Conservation (phyloP, 805 yeast species). For the Wickerhamiella slavikovae region DNA sequence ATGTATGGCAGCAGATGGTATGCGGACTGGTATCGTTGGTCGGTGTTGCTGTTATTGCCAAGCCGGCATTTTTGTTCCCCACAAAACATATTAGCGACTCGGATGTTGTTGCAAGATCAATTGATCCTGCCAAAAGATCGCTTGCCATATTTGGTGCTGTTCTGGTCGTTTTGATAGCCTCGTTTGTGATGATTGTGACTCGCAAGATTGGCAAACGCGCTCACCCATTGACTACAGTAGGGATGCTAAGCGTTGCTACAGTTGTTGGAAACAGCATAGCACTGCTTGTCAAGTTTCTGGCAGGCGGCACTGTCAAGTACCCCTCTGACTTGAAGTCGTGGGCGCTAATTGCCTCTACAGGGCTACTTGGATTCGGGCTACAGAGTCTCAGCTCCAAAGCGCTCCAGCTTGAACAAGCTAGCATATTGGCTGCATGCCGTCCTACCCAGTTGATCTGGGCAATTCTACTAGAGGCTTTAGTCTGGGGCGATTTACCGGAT, state of each 20-base stretch:
- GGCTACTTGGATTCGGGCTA: slow-evolving; percentile 63
- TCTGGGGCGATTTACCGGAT: slow-evolving; percentile 61
- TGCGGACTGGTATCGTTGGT: slow-evolving; percentile 48
- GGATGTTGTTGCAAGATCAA: slow-evolving; percentile 8
- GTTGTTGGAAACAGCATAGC: slow-evolving; percentile 27
- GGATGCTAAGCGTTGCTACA: slow-evolving; percentile 48
- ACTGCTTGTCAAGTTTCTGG: slow-evolving; percentile 21
- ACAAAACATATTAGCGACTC: no score
- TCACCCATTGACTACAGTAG: slow-evolving; percentile 63
- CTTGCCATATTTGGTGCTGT: slow-evolving; percentile 45
- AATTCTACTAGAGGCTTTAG: slow-evolving; percentile 44
- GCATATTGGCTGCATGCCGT: slow-evolving; percentile 51
- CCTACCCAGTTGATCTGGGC: slow-evolving; percentile 70
- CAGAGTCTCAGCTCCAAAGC: slow-evolving; percentile 68
- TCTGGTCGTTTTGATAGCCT: slow-evolving; percentile 30
- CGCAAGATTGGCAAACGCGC: slow-evolving; percentile 25
- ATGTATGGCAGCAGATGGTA: slow-evolving; percentile 41
- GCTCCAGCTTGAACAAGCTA: slow-evolving; percentile 60
- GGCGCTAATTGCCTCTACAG: slow-evolving; percentile 38
- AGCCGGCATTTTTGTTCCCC: slow-evolving; percentile 57
- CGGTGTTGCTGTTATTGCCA: slow-evolving; percentile 67
- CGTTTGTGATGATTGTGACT: slow-evolving; percentile 7
- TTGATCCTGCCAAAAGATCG: slow-evolving; percentile 19
- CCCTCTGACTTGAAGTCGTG: slow-evolving; percentile 19
- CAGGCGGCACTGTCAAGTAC: slow-evolving; percentile 29